A percentile compares a stretch with the other conserved stretches of the same genome.
These are phyloP conservation scores for Quercus rubra DNA, from an alignment of 306 rosid species.

Conservation along the genomic window DNA sequence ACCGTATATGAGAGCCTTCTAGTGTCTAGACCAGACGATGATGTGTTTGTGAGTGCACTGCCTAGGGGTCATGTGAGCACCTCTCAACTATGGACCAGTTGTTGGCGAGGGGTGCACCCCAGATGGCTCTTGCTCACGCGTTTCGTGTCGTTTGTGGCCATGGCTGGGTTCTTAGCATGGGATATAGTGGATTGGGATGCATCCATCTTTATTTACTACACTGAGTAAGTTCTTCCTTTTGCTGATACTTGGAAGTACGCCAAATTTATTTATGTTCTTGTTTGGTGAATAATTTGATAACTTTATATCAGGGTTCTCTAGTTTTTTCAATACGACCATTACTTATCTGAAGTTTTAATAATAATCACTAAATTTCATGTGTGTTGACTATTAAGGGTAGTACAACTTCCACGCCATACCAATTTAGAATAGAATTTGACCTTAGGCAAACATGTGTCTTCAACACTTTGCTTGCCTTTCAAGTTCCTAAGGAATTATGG, in stretches of 20 bases:
- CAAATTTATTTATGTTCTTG: not conserved
- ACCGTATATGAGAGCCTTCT: slow-evolving; percentile 46
- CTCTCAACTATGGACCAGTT: slow-evolving; percentile 60
- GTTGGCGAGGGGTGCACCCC: slow-evolving; percentile 71
- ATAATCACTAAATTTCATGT: not conserved
- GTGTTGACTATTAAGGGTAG: not conserved
- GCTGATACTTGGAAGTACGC: not conserved
- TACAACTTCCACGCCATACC: not conserved
- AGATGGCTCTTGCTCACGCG: slow-evolving; percentile 49
- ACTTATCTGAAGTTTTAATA: not conserved
- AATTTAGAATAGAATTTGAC: not conserved
- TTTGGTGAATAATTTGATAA: not conserved
- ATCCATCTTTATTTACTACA: slow-evolving; percentile 57
- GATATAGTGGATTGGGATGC: slow-evolving; percentile 40
- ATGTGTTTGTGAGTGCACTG: slow-evolving; percentile 31
- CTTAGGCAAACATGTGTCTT: no score
- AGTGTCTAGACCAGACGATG: slow-evolving; percentile 30
- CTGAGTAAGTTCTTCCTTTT: slow-evolving; percentile 46
- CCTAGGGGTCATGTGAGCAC: slow-evolving; percentile 37
- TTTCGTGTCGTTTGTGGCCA: slow-evolving; percentile 33
- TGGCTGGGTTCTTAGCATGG: slow-evolving; percentile 41
- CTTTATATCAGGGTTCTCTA: not conserved
- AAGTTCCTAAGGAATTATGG: no score
- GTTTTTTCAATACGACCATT: not conserved
- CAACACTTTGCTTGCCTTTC: no score